phyloP scores from a whole-genome alignment of 2,329 filamentous ascomycete species.

The Stemphylium lycopersici region DNA sequence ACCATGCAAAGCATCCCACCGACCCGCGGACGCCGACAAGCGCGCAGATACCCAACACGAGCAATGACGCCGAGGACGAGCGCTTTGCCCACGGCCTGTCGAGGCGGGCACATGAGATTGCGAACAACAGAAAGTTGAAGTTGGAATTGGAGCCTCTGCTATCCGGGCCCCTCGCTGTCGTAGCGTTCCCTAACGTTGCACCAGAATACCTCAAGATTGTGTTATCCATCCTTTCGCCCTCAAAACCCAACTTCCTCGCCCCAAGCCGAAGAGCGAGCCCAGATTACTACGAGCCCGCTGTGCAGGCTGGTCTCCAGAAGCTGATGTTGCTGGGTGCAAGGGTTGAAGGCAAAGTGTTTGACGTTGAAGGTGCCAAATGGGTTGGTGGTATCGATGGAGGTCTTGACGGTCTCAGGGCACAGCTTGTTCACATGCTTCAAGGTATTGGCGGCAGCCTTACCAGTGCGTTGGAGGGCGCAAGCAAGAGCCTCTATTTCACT shows the following conservation, averaged over 20 bases:
- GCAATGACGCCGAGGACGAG: conserved; percentile 55
- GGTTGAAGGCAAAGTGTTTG: conserved; percentile 84
- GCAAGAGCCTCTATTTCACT: conserved; percentile 84
- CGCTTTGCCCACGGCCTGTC: conserved; percentile 66
- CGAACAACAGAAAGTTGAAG: conserved; percentile 57
- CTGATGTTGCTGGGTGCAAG: conserved; percentile 84
- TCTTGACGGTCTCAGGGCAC: conserved; percentile 77
- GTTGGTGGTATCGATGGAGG: conserved; percentile 80
- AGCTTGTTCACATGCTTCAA: conserved; percentile 82
- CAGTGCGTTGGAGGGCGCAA: conserved; percentile 76
- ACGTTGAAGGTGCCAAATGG: conserved; percentile 73
- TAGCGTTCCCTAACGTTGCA: conserved; percentile 82
- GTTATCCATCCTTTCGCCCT: conserved; percentile 76
- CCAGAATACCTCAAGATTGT: conserved; percentile 84
- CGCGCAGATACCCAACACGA: conserved; percentile 39
- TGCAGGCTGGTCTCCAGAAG: conserved; percentile 85
- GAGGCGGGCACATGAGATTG: conserved; percentile 58
- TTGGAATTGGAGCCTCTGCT: conserved; percentile 76
- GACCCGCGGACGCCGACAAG: conserved; percentile 44
- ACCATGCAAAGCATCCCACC: conserved; percentile 33
- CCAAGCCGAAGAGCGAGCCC: conserved; percentile 78
- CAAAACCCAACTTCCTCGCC: conserved; percentile 72
- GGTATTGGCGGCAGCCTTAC: conserved; percentile 79
- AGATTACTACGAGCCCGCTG: conserved; percentile 77
- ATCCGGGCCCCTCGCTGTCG: conserved; percentile 77